Percentiles rank a stretch among this genome's conserved stretches.
phyloP scores from a whole-genome alignment of 768 basidiomycete species.

The Boletus vermiculosoides region DNA sequence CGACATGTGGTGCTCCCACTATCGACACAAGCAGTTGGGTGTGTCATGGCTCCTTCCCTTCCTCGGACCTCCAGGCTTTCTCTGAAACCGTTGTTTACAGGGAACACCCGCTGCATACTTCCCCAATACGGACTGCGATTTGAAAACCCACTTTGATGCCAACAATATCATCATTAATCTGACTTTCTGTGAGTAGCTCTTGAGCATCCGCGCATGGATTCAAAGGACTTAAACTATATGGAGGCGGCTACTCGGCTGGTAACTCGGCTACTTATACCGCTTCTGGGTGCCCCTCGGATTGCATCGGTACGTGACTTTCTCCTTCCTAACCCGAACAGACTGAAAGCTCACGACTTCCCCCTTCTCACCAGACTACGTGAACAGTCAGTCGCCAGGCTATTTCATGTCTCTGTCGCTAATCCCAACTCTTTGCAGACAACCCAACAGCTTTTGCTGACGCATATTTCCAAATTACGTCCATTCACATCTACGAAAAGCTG shows the following conservation, averaged over 20 bases:
- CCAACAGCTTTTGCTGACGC: slow-evolving; percentile 42
- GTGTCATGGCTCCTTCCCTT: background rate
- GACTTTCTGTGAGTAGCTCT: slow-evolving; percentile 29
- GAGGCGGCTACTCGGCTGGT: slow-evolving; percentile 35
- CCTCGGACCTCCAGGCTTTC: background rate
- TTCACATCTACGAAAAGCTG: slow-evolving; percentile 36
- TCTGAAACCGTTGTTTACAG: slow-evolving; percentile 7
- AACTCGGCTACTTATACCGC: slow-evolving; percentile 21
- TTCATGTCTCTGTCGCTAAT: background rate
- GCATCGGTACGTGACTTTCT: background rate
- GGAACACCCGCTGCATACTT: slow-evolving; percentile 36
- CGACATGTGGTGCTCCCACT: slow-evolving; percentile 18
- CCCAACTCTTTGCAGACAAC: slow-evolving; percentile 23
- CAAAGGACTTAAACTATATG: too few species aligned
- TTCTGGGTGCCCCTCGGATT: slow-evolving; percentile 25
- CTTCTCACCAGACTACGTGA: slow-evolving; percentile 23
- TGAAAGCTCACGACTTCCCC: background rate
- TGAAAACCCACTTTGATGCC: slow-evolving; percentile 35
- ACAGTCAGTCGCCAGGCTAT: slow-evolving; percentile 14
- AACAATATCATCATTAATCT: slow-evolving; percentile 37
- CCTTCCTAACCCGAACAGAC: background rate
- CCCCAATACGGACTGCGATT: slow-evolving; percentile 40
- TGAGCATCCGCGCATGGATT: background rate
- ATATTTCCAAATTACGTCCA: slow-evolving; percentile 41
- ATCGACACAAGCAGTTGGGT: slow-evolving; percentile 30